phyloP scores from a whole-genome alignment of 176 grass and related monocot species.

The Tillandsia fasciculata region DNA sequence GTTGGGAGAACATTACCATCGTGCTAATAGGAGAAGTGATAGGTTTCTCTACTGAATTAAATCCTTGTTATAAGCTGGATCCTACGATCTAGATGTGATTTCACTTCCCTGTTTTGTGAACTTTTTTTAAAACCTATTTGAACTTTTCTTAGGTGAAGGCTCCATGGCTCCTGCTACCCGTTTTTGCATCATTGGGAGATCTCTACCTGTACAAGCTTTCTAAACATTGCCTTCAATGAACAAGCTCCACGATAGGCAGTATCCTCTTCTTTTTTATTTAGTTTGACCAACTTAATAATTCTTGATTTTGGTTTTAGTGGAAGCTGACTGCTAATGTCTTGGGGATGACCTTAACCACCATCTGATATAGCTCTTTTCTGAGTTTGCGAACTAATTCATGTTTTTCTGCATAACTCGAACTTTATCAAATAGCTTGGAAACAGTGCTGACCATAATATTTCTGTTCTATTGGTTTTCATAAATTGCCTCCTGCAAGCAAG shows the following conservation, averaged over 20 bases:
- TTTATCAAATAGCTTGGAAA: conserved; percentile 86
- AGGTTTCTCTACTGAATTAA: neutral
- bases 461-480: conserved; percentile 72
- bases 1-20: too few relatives aligned
- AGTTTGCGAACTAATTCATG: conserved; percentile 81
- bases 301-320: conserved; percentile 3
- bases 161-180: conserved; percentile 61
- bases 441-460: conserved; percentile 61
- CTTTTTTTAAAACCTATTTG: conserved; percentile 4
- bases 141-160: conserved; percentile 38
- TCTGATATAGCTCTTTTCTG: conserved; percentile 50
- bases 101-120: neutral
- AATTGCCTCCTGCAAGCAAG: conserved; percentile 33
- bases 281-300: conserved; percentile 5
- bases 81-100: neutral
- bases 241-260: conserved; percentile 73
- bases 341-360: conserved; percentile 32
- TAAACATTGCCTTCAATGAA: conserved; percentile 53
- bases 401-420: conserved; percentile 87
- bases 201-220: conserved; percentile 78
- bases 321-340: too few relatives aligned
- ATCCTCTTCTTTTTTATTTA: conserved; percentile 31
- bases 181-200: conserved; percentile 72
- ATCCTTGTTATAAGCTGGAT: neutral
- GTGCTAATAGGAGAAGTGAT: neutral